phyloP scores from a whole-genome alignment of 371 early-diverging fungal species.

The Mucor ambiguus region DNA sequence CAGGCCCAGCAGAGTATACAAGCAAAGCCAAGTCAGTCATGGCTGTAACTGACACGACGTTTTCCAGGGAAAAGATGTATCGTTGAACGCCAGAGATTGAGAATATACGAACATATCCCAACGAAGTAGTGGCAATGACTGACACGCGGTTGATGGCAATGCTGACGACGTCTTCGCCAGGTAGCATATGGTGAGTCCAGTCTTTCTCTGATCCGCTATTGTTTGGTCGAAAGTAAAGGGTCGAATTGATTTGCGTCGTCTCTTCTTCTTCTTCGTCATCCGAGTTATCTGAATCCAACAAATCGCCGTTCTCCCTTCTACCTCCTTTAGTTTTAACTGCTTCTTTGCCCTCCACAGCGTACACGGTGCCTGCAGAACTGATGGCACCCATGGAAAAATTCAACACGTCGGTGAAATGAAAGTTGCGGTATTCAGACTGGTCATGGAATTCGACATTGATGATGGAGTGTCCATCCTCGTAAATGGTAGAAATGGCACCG shows the following conservation, averaged over 20 bases:
- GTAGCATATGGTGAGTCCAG: slow-evolving; percentile 74
- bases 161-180: slow-evolving; percentile 67
- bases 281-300: slow-evolving; percentile 19
- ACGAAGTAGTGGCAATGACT: slow-evolving; percentile 76
- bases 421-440: slow-evolving; percentile 71
- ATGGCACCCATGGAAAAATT: slow-evolving; percentile 78
- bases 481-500: slow-evolving; percentile 77
- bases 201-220: slow-evolving; percentile 58
- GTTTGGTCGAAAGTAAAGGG: slow-evolving; percentile 53
- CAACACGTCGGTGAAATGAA: slow-evolving; percentile 80
- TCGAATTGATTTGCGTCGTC: slow-evolving; percentile 41
- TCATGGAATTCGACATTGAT: slow-evolving; percentile 90
- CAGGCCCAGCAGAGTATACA: slow-evolving; percentile 30
- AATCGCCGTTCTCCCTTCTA: slow-evolving; percentile 27
- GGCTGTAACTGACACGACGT: slow-evolving; percentile 68
- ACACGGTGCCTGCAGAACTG: slow-evolving; percentile 71
- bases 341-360: slow-evolving; percentile 63
- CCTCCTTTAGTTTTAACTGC: slow-evolving; percentile 5
- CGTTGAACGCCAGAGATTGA: slow-evolving; percentile 78
- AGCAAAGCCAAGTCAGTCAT: slow-evolving; percentile 43
- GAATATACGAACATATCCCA: slow-evolving; percentile 77
- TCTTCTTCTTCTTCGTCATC: slow-evolving; percentile 26
- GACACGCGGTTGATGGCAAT: slow-evolving; percentile 74
- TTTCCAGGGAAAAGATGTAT: slow-evolving; percentile 66
- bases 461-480: slow-evolving; percentile 69